A percentile compares a stretch with the other conserved stretches of the same genome.
Conservation (phyloP, 495 filamentous ascomycete species). For the Penicillium daleae region DNA sequence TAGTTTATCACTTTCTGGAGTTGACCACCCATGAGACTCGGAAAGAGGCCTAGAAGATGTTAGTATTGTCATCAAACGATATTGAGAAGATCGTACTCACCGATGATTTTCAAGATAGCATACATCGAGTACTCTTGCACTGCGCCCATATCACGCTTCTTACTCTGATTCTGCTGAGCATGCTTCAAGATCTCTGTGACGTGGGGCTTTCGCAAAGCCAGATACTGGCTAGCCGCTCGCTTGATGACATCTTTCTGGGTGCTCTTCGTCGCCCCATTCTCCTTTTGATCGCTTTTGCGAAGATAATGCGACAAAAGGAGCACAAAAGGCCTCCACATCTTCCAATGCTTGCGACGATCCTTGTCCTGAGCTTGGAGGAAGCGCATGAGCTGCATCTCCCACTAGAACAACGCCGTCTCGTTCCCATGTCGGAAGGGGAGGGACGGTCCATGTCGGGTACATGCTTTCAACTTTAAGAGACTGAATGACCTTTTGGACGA, state of each 20-base stretch:
- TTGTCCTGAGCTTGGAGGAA: slow-evolving; percentile 52
- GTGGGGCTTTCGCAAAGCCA: slow-evolving; percentile 34
- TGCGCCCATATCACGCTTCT: slow-evolving; percentile 36
- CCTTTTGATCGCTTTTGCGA: neutral
- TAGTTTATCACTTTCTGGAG: slow-evolving; percentile 18
- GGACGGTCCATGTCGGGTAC: slow-evolving; percentile 58
- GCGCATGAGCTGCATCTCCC: slow-evolving; percentile 52
- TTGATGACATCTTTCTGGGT: slow-evolving; percentile 24
- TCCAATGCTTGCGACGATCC: slow-evolving; percentile 54
- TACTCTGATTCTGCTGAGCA: slow-evolving; percentile 35
- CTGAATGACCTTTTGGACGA: slow-evolving; percentile 49
- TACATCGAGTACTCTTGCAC: slow-evolving; percentile 44
- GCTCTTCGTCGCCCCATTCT: slow-evolving; percentile 2
- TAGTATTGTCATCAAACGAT: neutral
- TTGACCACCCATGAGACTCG: slow-evolving; percentile 9
- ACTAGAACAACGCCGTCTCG: slow-evolving; percentile 44
- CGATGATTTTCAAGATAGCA: slow-evolving; percentile 37
- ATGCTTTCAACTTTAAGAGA: slow-evolving; percentile 47
- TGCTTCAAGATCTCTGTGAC: slow-evolving; percentile 35
- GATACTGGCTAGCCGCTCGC: slow-evolving; percentile 34
- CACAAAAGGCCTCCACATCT: slow-evolving; percentile 44
- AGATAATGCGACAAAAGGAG: slow-evolving; percentile 41
- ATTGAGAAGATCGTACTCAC: slow-evolving; percentile 13
- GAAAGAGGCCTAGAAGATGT: slow-evolving; percentile 15
- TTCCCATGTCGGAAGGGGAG: slow-evolving; percentile 53